Evolutionary conservation across 2,329 filamentous ascomycete species (phyloP).

Genomic region (Aspergillus jensenii): DNA sequence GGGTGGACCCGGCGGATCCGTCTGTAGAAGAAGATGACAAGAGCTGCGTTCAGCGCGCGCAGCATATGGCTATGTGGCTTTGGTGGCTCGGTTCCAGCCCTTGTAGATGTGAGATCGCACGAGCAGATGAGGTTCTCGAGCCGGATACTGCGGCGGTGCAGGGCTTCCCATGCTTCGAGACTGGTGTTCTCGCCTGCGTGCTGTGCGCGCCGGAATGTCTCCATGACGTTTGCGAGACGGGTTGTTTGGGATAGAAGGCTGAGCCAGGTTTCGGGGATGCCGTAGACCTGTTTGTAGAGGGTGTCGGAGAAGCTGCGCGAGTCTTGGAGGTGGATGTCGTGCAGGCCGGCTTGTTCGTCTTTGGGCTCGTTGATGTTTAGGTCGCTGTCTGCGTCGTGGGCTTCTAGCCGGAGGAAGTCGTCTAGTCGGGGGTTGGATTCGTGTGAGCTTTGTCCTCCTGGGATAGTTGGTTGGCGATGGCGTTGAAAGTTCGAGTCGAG

Average conservation of each 20-base stretch:
- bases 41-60: slow-evolving; percentile 39
- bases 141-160: slow-evolving; percentile 28
- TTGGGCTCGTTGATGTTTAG: slow-evolving; percentile 41
- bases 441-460: neutral
- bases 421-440: slow-evolving; percentile 28
- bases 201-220: slow-evolving; percentile 25
- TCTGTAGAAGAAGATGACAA: slow-evolving; percentile 46
- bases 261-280: slow-evolving; percentile 46
- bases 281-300: slow-evolving; percentile 44
- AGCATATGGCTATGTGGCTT: slow-evolving; percentile 34
- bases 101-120: slow-evolving; percentile 21
- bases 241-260: slow-evolving; percentile 47
- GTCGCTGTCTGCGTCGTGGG: slow-evolving; percentile 36
- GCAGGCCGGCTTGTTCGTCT: slow-evolving; percentile 30
- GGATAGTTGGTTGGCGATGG: neutral
- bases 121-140: slow-evolving; percentile 38
- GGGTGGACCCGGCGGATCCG: slow-evolving; percentile 41
- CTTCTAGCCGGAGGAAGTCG: slow-evolving; percentile 41
- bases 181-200: slow-evolving; percentile 11
- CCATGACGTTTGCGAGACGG: slow-evolving; percentile 40
- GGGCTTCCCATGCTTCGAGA: slow-evolving; percentile 26
- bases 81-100: slow-evolving; percentile 5
- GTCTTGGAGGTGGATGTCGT: slow-evolving; percentile 44
- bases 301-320: slow-evolving; percentile 33
- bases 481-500: slow-evolving; percentile 12